Conservation (phyloP, 768 basidiomycete species). For the Termitomyces sp. region DNA sequence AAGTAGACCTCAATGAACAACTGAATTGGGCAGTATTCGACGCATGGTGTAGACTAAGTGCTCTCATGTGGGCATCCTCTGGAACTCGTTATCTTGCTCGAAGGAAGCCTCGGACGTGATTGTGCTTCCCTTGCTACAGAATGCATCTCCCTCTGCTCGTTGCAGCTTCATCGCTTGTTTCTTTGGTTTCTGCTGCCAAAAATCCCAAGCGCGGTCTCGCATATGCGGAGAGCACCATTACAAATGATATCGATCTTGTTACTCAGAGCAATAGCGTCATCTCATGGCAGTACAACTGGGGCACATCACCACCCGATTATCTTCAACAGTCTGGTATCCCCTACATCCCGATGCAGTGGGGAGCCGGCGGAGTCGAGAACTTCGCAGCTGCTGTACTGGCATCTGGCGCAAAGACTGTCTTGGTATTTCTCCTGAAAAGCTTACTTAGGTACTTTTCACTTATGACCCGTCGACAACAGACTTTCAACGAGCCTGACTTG, state of each 20-base stretch:
- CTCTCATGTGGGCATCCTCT: not conserved
- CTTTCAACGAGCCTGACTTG: constrained; percentile 38
- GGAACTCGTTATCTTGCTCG: not conserved
- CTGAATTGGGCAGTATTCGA: not conserved
- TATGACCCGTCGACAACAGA: constrained; percentile 17
- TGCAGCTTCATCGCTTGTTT: constrained; percentile 1
- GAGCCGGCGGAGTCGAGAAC: constrained; percentile 26
- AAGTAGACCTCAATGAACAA: not conserved
- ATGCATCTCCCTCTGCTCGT: constrained; percentile 12
- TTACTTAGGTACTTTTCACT: not conserved
- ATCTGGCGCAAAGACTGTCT: constrained; percentile 37
- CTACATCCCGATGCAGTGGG: constrained; percentile 42
- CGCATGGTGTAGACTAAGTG: not conserved
- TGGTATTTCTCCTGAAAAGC: constrained; percentile 27
- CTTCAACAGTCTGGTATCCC: constrained; percentile 28
- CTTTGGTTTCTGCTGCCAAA: constrained; percentile 21
- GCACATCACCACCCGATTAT: constrained; percentile 28
- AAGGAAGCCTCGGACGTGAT: constrained; percentile 2
- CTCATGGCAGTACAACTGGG: constrained; percentile 46
- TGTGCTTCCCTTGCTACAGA: not conserved
- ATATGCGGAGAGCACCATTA: constrained; percentile 27
- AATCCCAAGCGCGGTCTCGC: constrained; percentile 38
- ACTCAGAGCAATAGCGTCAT: constrained; percentile 28
- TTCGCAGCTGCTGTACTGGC: constrained; percentile 19
- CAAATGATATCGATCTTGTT: constrained; percentile 26